Base-by-base conservation (phyloP, 768 basidiomycete species). In the Guyanaporus albipodus region DNA sequence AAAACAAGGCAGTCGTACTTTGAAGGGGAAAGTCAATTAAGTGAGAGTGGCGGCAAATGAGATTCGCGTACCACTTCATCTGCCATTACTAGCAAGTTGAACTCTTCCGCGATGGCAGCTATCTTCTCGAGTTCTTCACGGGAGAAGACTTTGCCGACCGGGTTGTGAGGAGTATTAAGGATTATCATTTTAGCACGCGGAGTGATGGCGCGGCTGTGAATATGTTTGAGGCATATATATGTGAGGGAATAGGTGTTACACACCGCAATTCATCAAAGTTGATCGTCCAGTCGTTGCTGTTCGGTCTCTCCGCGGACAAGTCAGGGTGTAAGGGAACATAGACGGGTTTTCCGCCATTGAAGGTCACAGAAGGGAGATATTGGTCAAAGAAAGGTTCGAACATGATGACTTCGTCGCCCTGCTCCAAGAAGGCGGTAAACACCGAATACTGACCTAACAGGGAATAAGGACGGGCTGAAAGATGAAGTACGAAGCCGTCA, bases 351-450 rank as follows among this genome's bases (percentile, higher is more conserved):
- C 92, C 95, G 24, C 89, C 90, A 58, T 95, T 93, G 79, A 97
- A 96, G 23, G 85, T 87, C 42, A 95, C 85, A 6, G 89, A 91
- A 19, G 93, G 87, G 42, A 93, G 77, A 66, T 93, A 95, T 65
- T 97, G 94, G 62, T 97, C 94, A 62, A 96, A 97, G 75, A 91
- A 96, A 2, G 94, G 95, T 68, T 98, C 96, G 61, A 98, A 94
- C 80, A 97, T 85, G 67, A 99, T 95, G 53, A 98, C 95, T 67
- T 99, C 96, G 60, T 98, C 96, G 4, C 87, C 95, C 29, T 79
- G 76, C 51, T 97, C 85, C 31, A 96, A 68, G 71, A 95, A 97
- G 0, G 96, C 96, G 10, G 83, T 80, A 57, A 95, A 89, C 42
- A 93, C 89, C 41, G 94, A 82, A 66, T 95, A 98, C 75, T 92